phyloP scores from a whole-genome alignment of 2,329 filamentous ascomycete genomes.

The Nigrospora osmanthi region DNA sequence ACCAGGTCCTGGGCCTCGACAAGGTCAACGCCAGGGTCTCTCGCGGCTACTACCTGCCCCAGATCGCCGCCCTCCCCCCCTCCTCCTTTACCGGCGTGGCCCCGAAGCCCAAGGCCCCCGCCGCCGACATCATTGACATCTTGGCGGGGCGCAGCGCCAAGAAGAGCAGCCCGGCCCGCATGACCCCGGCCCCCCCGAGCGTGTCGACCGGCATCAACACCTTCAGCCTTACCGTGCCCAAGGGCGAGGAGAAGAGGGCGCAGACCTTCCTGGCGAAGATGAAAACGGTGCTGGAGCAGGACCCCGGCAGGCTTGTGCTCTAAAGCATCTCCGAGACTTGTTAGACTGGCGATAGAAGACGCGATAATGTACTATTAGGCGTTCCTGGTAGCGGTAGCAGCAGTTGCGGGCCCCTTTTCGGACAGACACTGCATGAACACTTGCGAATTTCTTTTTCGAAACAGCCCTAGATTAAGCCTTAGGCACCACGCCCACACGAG shows the following conservation, averaged over 20 bases:
- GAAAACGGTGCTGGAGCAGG: slow-evolving; percentile 73
- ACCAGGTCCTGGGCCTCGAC: slow-evolving; percentile 72
- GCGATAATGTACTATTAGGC: slow-evolving; percentile 1
- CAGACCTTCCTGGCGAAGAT: slow-evolving; percentile 77
- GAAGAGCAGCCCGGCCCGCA: slow-evolving; percentile 14
- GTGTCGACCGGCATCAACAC: slow-evolving; percentile 58
- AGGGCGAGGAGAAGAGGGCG: slow-evolving; percentile 74
- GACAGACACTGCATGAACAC: slow-evolving; percentile 1
- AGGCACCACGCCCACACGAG: no score
- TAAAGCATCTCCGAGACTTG: slow-evolving; percentile 15
- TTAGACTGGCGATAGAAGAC: background rate
- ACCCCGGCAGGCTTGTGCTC: slow-evolving; percentile 68
- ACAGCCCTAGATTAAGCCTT: no score
- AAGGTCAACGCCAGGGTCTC: slow-evolving; percentile 40
- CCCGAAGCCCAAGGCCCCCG: slow-evolving; percentile 31
- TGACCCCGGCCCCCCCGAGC: slow-evolving; percentile 27
- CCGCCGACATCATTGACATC: slow-evolving; percentile 76
- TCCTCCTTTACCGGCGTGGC: slow-evolving; percentile 25
- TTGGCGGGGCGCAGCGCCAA: slow-evolving; percentile 41
- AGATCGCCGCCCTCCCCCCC: slow-evolving; percentile 54
- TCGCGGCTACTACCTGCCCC: slow-evolving; percentile 61
- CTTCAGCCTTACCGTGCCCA: slow-evolving; percentile 74
- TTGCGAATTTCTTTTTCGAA: background rate
- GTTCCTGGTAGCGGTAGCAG: slow-evolving; percentile 2
- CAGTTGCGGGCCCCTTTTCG: background rate